These are phyloP conservation scores for Trypanosoma brucei DNA, from an alignment of 208 protist genomes.

Conservation along the genomic window DNA sequence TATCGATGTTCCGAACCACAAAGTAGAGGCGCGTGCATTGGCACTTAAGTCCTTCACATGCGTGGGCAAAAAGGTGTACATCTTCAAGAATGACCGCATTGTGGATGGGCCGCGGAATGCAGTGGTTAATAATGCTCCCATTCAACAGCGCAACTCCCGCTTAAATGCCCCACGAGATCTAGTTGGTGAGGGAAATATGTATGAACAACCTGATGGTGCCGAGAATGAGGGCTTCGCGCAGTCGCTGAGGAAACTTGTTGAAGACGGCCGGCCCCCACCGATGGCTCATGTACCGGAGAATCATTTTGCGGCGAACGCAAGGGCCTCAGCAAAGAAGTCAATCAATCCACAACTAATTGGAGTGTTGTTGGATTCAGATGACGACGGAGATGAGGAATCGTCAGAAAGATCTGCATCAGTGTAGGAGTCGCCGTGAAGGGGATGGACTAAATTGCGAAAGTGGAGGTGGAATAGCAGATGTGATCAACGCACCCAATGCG, in stretches of 20 bases:
- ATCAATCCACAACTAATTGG: slow-evolving; percentile 35
- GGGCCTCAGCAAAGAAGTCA: not conserved
- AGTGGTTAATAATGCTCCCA: not conserved
- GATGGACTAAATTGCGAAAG: not conserved
- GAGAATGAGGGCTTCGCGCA: no score
- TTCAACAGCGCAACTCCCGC: not conserved
- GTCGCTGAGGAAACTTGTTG: no score
- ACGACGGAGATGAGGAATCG: slow-evolving; percentile 38
- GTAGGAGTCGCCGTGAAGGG: not conserved
- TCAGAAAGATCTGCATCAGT: not conserved
- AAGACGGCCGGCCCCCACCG: no score
- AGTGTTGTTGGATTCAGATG: slow-evolving; percentile 56
- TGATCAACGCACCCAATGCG: no score
- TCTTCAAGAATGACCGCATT: slow-evolving; percentile 89
- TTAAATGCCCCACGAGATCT: no score
- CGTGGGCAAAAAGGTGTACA: slow-evolving; percentile 62
- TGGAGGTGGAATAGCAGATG: no score
- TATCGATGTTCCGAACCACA: slow-evolving; percentile 76
- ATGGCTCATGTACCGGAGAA: no score
- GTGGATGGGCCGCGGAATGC: slow-evolving; percentile 40
- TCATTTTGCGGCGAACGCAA: no score
- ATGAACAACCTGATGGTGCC: no score
- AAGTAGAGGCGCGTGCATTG: slow-evolving; percentile 80
- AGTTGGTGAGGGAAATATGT: no score
- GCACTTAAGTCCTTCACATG: slow-evolving; percentile 74